Percentiles rank a stretch among this genome's conserved stretches.
Conservation (phyloP, 106 monocot genomes). For the Hemerocallis citrina region DNA sequence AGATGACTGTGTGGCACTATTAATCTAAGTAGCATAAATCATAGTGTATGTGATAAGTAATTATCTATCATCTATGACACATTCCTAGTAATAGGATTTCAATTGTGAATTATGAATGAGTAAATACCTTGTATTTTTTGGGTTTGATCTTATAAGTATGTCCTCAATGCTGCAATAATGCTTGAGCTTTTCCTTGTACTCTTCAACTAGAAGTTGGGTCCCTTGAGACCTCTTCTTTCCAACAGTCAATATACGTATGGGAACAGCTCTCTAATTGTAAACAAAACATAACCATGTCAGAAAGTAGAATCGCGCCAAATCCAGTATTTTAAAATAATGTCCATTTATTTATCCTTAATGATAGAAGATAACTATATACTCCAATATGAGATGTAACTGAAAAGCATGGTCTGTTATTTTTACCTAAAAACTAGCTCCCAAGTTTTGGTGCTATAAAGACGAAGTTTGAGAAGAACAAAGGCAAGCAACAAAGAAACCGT, state of each 20-base stretch:
- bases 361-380: background rate
- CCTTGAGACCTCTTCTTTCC: constrained; percentile 87
- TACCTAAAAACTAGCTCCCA: too few relatives aligned
- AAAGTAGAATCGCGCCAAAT: background rate
- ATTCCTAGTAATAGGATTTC: too few relatives aligned
- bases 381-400: too few relatives aligned
- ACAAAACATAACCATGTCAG: background rate
- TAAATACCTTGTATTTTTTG: constrained; percentile 56
- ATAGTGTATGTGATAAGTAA: background rate
- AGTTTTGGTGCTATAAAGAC: too few relatives aligned
- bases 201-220: constrained; percentile 59
- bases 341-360: background rate
- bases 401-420: too few relatives aligned
- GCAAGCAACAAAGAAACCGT: too few relatives aligned
- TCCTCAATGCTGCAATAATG: constrained; percentile 61
- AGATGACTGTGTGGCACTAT: background rate
- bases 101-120: background rate
- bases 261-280: constrained; percentile 48
- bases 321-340: background rate
- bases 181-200: constrained; percentile 67
- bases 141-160: constrained; percentile 61
- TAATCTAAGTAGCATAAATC: background rate
- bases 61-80: too few relatives aligned
- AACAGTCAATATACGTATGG: constrained; percentile 60
- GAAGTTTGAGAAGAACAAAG: too few relatives aligned